Conservation (phyloP, 805 yeast genomes). For the Dipodascopsis uninucleata region DNA sequence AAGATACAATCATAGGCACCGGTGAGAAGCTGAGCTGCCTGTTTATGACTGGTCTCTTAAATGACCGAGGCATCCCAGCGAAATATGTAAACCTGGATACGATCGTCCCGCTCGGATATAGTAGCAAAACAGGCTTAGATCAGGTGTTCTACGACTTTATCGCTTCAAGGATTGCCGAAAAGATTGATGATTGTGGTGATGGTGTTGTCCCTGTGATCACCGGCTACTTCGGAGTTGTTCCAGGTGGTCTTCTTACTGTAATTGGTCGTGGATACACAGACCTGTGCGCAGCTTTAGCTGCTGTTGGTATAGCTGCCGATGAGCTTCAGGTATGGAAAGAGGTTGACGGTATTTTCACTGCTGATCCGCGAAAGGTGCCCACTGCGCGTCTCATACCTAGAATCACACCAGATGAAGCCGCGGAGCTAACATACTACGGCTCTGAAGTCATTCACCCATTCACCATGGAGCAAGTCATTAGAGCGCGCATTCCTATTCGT, state of each 20-base stretch:
- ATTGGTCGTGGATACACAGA: slow-evolving; percentile 98
- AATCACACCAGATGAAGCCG: slow-evolving; percentile 98
- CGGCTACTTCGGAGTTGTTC: slow-evolving; percentile 93
- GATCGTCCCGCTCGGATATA: slow-evolving; percentile 62
- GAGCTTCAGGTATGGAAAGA: slow-evolving; percentile 98
- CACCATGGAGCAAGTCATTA: slow-evolving; percentile 98
- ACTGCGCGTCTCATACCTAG: slow-evolving; percentile 78
- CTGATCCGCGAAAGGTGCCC: slow-evolving; percentile 94
- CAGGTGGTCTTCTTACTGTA: slow-evolving; percentile 87
- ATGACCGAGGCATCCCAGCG: slow-evolving; percentile 76
- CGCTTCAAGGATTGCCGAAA: slow-evolving; percentile 48
- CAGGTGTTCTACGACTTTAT: slow-evolving; percentile 55
- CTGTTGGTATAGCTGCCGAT: slow-evolving; percentile 88
- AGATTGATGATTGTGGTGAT: slow-evolving; percentile 38
- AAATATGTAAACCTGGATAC: slow-evolving; percentile 73
- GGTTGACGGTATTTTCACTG: slow-evolving; percentile 98
- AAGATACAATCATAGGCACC: slow-evolving; percentile 84
- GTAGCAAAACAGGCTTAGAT: slow-evolving; percentile 57
- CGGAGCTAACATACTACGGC: slow-evolving; percentile 96
- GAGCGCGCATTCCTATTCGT: slow-evolving; percentile 92
- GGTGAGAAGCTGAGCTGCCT: slow-evolving; percentile 92
- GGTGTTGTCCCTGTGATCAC: slow-evolving; percentile 80
- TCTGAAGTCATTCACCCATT: slow-evolving; percentile 98
- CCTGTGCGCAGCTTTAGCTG: slow-evolving; percentile 92
- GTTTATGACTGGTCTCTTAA: slow-evolving; percentile 80